These are phyloP conservation scores for Pedinophyceae sp. DNA, from an alignment of 139 green algal genomes.

Conservation along the genomic window DNA sequence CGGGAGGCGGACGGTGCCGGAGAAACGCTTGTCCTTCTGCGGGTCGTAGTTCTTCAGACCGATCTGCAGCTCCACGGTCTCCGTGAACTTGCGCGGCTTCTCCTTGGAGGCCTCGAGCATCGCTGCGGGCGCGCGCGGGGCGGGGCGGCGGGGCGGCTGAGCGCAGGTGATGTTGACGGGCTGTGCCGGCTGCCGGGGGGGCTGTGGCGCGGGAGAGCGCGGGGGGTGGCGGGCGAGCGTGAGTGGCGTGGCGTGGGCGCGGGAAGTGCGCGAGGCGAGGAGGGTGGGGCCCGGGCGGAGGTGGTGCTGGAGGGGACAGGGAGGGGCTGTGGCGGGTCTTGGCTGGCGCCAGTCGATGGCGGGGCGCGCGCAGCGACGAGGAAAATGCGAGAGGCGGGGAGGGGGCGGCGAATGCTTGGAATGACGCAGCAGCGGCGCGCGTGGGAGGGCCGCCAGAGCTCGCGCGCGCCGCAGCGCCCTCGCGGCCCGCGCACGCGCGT, in stretches of 20 bases:
- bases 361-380: too few relatives aligned
- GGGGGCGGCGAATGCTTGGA: too few relatives aligned
- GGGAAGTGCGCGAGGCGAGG: neutral
- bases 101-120: constrained; percentile 57
- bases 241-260: neutral
- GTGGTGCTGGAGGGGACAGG: too few relatives aligned
- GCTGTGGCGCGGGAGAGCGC: constrained; percentile 10
- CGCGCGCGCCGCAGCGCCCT: too few relatives aligned
- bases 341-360: too few relatives aligned
- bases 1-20: constrained; percentile 89
- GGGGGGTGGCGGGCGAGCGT: neutral
- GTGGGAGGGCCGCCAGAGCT: too few relatives aligned
- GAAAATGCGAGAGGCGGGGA: too few relatives aligned
- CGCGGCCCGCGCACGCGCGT: neutral
- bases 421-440: too few relatives aligned
- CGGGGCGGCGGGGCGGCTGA: neutral
- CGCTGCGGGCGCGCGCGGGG: constrained; percentile 14
- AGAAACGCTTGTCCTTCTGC: constrained; percentile 99
- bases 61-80: constrained; percentile 99
- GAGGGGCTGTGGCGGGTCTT: too few relatives aligned
- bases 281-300: neutral
- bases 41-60: constrained; percentile 99
- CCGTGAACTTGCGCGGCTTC: constrained; percentile 94
- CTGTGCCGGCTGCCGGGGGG: neutral
- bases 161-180: constrained; percentile 14